Evolutionary conservation across 1,284 basidiomycete species (phyloP).

Genomic region (Irpex sp.): DNA sequence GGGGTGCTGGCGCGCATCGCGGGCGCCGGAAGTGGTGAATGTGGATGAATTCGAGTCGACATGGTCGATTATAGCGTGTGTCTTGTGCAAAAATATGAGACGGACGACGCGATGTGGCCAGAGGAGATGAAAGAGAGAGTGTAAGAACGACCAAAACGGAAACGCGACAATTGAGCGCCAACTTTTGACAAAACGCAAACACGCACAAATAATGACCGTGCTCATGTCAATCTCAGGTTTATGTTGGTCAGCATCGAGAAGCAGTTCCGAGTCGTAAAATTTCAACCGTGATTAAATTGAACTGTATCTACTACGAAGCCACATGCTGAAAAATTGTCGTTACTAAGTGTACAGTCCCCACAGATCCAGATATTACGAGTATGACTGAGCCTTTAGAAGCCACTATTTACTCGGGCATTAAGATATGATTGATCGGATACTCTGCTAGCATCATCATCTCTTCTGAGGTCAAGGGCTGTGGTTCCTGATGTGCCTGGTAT

Average conservation of each 20-base stretch:
- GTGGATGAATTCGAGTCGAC: conserved; percentile 33
- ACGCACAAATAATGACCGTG: conserved; percentile 1
- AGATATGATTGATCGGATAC: neutral
- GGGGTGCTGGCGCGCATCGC: conserved; percentile 67
- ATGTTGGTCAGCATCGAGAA: too few relatives aligned
- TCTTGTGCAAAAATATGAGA: conserved; percentile 8
- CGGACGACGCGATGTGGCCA: conserved; percentile 5
- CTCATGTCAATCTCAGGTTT: neutral
- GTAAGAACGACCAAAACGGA: conserved; percentile 5
- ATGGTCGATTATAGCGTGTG: conserved; percentile 23
- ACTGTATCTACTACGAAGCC: neutral
- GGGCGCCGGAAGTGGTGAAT: conserved; percentile 67
- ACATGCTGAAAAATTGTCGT: neutral
- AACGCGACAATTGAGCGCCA: conserved; percentile 15
- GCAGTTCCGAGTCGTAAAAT: neutral
- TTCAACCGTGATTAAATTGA: neutral
- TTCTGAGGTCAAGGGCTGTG: neutral
- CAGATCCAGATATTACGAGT: too few relatives aligned
- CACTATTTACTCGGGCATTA: neutral
- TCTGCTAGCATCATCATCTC: neutral
- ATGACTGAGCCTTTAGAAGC: neutral
- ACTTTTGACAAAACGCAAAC: conserved; percentile 12
- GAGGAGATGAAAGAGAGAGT: conserved; percentile 14
- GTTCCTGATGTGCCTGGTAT: neutral
- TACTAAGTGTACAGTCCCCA: too few relatives aligned